Base-by-base conservation (phyloP, 768 basidiomycete genomes). In the Phylloporus arenicola region DNA sequence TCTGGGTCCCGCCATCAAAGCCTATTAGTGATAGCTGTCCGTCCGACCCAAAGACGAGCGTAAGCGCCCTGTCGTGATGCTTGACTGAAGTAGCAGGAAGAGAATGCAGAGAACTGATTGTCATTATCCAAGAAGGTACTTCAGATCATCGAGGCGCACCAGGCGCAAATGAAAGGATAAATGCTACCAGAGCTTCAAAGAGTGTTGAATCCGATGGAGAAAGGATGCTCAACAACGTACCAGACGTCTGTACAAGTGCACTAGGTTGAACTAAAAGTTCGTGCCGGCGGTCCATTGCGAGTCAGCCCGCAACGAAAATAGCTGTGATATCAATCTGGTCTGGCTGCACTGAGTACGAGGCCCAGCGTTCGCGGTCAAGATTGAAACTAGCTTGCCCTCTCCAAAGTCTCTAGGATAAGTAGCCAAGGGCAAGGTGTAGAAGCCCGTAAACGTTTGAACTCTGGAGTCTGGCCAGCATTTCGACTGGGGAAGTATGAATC, bases 1-100 rank as follows among this genome's bases (percentile, higher is more conserved):
- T 45, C 17, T 46, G 8, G 17, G 22, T 11, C 19, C 52, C 54
- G 6, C 6, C 45, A 20, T 48, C 58, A 33, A 54, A 44, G n/a
- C 57, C 64, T 43, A 64, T 31, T 3, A 65, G 54, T 4, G 64
- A 64, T 48, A 64, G 54, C 33, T 65, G 64, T 33, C 64, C 64
- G 40, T 62, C 54, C 17, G 64, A 47, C 22, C 64, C 64, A 45
- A 64, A 57, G 35, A 65, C 41, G 19, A 65, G 54, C n/a, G 58
- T 63, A 16, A 65, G 45, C 7, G 43, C 60, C 27, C 62, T 56
- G 37, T 59, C 47, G 11, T 54, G 41, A 30, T 57, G 60, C 35
- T 41, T 55, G 43, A 44, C 13, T n/a, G 56, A 24, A 37, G 60
- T 43, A 17, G 51, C 34, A 38, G 10, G 46, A 53, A 38, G 42